Evolutionary conservation across 352 stramenopile species (phyloP).

Genomic region (Globisporangium paddicum): DNA sequence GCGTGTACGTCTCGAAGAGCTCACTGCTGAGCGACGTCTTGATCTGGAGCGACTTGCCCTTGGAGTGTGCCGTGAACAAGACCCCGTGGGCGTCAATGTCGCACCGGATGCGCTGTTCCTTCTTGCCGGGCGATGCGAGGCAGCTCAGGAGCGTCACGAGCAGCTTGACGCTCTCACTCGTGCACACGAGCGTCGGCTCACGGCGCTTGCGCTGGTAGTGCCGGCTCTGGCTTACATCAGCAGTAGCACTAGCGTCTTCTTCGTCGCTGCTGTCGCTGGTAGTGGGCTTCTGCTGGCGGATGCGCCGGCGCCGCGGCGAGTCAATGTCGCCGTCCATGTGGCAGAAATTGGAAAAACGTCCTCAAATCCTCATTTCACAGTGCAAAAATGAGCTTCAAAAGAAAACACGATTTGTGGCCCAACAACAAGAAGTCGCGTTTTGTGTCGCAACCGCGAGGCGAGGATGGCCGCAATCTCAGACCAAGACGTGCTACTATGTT

Average conservation of each 20-base stretch:
- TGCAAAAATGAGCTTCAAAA: too few species aligned
- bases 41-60: conserved; percentile 83
- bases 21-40: conserved; percentile 77
- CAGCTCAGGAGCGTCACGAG: conserved; percentile 71
- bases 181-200: conserved; percentile 41
- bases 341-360: too few species aligned
- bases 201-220: conserved; percentile 2
- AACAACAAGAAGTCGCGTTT: too few species aligned
- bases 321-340: neutral
- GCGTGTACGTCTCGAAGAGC: conserved; percentile 69
- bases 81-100: conserved; percentile 60
- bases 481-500: too few species aligned
- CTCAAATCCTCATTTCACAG: too few species aligned
- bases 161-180: conserved; percentile 66
- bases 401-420: too few species aligned
- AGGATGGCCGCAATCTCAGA: too few species aligned
- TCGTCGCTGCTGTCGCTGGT: conserved; percentile 1
- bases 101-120: conserved; percentile 75
- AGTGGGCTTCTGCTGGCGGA: conserved; percentile 6
- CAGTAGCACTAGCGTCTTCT: neutral
- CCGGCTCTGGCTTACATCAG: neutral
- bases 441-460: too few species aligned
- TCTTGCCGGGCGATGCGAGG: conserved; percentile 49
- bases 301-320: conserved; percentile 2
- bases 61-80: conserved; percentile 78